Evolutionary conservation across 441 rosid species (phyloP), one percentile per base, ranked within the genome.

Genomic region (Erodium trifolium): DNA sequence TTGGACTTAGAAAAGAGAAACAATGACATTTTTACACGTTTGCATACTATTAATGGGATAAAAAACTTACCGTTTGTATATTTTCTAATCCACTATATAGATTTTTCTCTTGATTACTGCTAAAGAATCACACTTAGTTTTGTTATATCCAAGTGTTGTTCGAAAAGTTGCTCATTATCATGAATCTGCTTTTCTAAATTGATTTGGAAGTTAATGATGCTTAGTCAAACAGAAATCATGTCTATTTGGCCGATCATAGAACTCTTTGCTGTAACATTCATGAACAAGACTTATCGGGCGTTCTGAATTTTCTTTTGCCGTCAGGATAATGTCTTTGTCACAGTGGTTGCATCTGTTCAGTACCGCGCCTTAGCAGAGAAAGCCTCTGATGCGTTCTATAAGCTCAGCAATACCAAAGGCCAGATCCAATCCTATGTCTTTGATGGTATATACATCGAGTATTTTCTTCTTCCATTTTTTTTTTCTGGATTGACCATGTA

Each of bases 271-370:
- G 59, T 51, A 51, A 51, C 17, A 1, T 13, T 13, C 17, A 51
- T 51, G 4, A 13, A 51, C 18, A 51, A 51, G 59, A 51, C 11
- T 51, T 51, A 51, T 51, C 59, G 2, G 59, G 11, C 14, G 59
- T 51, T 51, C 7, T n/a, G 17, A 51, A 13, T 13, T 51, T 51
- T 51, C 18, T 49, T 12, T 5, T 23, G 57, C 45, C 47, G 18
- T 69, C 83, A 87, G 96, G 96, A 88, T 68, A 86, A 90, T 77
- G 96, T 88, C 7, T 90, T 88, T 80, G 96, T 86, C 19, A 88
- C 76, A 70, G 90, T 88, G 70, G 90, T 90, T 66, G 92, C 94
- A 3, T 90, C 96, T 0, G 69, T 90, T 74, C 92, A 90, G 63
- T 90, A 88, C 73, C 92, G 90, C 34, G 87, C 92, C 37, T 60